Conservation (phyloP, 345 rosid genomes). For the Jatropha curcas region DNA sequence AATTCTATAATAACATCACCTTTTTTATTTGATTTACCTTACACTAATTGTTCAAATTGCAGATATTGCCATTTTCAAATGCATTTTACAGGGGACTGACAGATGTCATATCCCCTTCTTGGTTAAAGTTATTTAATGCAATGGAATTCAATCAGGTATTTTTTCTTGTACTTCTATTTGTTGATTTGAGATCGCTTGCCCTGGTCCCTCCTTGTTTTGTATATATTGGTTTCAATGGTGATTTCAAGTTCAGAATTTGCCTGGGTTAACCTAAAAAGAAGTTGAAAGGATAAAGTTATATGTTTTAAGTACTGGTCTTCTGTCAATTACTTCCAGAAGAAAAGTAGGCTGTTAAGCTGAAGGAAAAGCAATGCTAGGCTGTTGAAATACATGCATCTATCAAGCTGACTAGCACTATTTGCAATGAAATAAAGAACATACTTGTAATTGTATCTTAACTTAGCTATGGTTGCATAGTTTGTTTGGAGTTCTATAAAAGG, state of each 20-base stretch:
- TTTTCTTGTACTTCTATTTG: not conserved
- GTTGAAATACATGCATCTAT: not conserved
- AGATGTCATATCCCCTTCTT: slow-evolving; percentile 84
- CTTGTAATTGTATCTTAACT: not conserved
- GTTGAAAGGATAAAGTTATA: not conserved
- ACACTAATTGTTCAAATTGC: slow-evolving; percentile 36
- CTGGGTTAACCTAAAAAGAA: not conserved
- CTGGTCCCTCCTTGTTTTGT: not conserved
- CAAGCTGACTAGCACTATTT: not conserved
- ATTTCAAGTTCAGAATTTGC: not conserved
- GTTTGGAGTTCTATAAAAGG: not conserved
- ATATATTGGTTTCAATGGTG: not conserved
- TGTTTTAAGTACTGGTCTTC: not conserved
- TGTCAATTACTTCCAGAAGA: not conserved
- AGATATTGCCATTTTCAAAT: slow-evolving; percentile 91
- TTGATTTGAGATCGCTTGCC: not conserved
- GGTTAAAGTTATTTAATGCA: slow-evolving; percentile 93
- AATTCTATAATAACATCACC: slow-evolving; percentile 3
- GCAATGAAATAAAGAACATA: not conserved
- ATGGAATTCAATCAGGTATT: slow-evolving; percentile 94
- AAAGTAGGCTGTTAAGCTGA: not conserved
- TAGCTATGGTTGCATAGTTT: not conserved
- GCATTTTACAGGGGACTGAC: slow-evolving; percentile 91
- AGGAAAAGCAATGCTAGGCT: not conserved
- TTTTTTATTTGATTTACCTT: slow-evolving; percentile 9